Evolutionary conservation across 352 stramenopile species (phyloP), one percentile per base, ranked within the genome.

Genomic region (Pythium aquatile): DNA sequence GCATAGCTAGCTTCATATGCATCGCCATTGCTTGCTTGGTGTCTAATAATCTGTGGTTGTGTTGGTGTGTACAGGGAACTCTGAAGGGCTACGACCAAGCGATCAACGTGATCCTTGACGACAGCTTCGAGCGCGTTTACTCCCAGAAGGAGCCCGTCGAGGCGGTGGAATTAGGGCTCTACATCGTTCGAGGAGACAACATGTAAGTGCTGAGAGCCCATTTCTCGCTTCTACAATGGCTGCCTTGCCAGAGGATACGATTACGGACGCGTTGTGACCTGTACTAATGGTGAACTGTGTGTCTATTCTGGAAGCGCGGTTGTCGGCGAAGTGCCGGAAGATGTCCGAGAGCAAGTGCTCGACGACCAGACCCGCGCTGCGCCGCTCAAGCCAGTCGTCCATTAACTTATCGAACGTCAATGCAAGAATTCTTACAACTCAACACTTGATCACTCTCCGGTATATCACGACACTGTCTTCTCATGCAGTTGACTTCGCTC

Each of bases 131-230:
- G 79, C 87, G 93, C 66, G 88, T 98, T 6, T 98, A 95, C 77
- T 97, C 90, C 55, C 73, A 81, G 39, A 92, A 94, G 58, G 83
- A 93, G 37, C 91, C 89, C 8, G 92, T 98, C 39, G 89, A 98
- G 55, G 81, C 87, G 26, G 88, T 97, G 24, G 81, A 93, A 63
- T 77, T 98, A 9, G 94, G 94, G 30, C 75, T 98, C 28, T 98
- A 97, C 67, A 97, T 98, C 64, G 83, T 98, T 44, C 87, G 94
- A 52, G 94, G 93, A 26, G 93, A 98, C 77, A 98, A 98, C 74
- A 97, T 98, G 88, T 96, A 29, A 13, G 58, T 68, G 16, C 32
- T 3, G 33, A 42, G 16, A 55, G 11, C 35, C 35, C 35, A 35
- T 35, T 9, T 5, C 32, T 35, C 32, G 32, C 32, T 9, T 9